Base-by-base conservation (phyloP, 768 basidiomycete genomes). In the Kwoniella europaea region DNA sequence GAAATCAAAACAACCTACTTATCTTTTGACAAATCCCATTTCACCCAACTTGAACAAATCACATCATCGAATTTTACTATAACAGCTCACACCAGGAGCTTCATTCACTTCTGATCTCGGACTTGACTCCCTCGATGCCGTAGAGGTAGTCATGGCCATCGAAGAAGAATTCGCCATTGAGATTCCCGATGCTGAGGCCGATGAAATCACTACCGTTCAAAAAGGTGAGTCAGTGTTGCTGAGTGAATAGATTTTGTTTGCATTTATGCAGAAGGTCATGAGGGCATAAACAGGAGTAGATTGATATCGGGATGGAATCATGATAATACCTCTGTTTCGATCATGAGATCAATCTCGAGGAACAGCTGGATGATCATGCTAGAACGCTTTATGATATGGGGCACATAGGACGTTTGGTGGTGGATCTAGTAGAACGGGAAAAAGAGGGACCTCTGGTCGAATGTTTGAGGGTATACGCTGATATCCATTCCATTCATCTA, bases 81-180 rank as follows among this genome's bases (percentile, higher is more conserved):
- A 55, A 27, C 71, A 96, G 94, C 86, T 98, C 78, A 86, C 87
- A 18, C 76, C 88, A 10, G 79, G 87, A 43, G 86, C 92, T 12
- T 87, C 88, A 12, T 94, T 97, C 84, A 85, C 89, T 63, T 87
- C 89, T 57, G 93, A 97, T 86, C 88, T 97, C 63, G 93, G 92
- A 41, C 88, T 97, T 42, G 97, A 99, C 85, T 98, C 94, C 78
- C 86, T 99, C 82, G 97, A 99, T 84, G 89, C 94, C 20, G 95
- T 99, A 20, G 97, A 99, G 84, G 94, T 98, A 29, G 92, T 98
- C 78, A 97, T 99, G 94, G 94, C 96, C 52, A 91, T 99, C 76
- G 97, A 99, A 86, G 97, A 98, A 93, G 97, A 98, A 81, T 99
- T 99, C 83, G 87, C 89, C 35, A 95, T 99, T 82, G 97, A 98